Evolutionary conservation across 352 stramenopile genomes (phyloP).

Genomic region (Phytophthora pseudosyringae): DNA sequence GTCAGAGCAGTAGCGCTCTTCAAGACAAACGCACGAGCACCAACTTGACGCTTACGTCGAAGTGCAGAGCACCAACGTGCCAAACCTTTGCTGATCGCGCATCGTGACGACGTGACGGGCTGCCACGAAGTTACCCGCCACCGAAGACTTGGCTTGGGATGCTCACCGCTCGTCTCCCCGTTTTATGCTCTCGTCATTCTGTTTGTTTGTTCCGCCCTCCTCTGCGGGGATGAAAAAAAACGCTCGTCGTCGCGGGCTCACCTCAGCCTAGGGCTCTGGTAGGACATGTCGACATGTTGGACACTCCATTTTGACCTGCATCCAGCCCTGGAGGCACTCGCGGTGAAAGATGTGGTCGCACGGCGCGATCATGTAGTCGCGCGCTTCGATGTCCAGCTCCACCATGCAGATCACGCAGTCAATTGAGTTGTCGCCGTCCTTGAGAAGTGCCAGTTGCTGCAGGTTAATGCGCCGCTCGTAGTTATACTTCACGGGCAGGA

Average conservation of each 20-base stretch:
- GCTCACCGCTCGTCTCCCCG: conserved; percentile 7
- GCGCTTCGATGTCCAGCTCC: conserved; percentile 73
- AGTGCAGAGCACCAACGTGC: conserved; percentile 10
- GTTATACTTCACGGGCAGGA: conserved; percentile 97
- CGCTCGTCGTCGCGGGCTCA: conserved; percentile 22
- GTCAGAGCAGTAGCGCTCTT: not conserved
- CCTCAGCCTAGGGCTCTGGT: conserved; percentile 73
- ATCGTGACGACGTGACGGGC: conserved; percentile 22
- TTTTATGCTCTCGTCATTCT: conserved; percentile 33
- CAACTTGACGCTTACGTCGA: conserved; percentile 10
- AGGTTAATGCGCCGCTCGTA: conserved; percentile 92
- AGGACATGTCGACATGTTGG: conserved; percentile 93
- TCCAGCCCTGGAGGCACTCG: conserved; percentile 95
- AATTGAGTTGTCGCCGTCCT: conserved; percentile 69
- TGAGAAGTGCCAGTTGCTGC: conserved; percentile 71
- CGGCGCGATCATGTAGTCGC: conserved; percentile 96
- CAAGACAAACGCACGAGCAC: conserved; percentile 19
- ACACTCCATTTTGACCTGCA: conserved; percentile 98
- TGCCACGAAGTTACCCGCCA: conserved; percentile 13
- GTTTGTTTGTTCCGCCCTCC: conserved; percentile 34
- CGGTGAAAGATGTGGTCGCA: conserved; percentile 97
- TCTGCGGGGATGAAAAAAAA: conserved; percentile 26
- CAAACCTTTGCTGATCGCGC: conserved; percentile 19
- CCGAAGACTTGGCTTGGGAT: conserved; percentile 10
- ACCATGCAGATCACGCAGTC: conserved; percentile 92